Conservation (phyloP, 768 basidiomycete genomes). For the Cyclocybe cylindracea region DNA sequence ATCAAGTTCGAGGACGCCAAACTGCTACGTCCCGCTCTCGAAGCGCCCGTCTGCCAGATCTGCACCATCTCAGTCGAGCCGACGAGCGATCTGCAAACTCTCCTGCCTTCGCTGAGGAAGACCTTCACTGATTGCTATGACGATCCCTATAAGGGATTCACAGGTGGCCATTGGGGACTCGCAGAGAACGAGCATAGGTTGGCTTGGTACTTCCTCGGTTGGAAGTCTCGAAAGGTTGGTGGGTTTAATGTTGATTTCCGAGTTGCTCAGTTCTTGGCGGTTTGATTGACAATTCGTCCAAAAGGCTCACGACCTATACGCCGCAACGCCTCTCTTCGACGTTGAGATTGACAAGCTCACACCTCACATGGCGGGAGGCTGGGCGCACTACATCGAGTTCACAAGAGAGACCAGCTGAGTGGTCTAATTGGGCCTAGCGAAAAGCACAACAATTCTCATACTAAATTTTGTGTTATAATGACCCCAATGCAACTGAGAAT, state of each 20-base stretch:
- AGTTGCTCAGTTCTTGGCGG: not conserved
- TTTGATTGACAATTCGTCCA: too few relatives aligned
- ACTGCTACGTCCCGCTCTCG: conserved; percentile 5
- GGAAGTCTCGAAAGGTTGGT: conserved; percentile 8
- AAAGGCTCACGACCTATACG: conserved; percentile 5
- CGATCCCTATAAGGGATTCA: conserved; percentile 3
- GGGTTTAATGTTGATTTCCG: not conserved
- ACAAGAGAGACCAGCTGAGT: conserved; percentile 1
- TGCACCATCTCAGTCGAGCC: conserved; percentile 8
- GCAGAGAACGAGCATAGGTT: conserved; percentile 7
- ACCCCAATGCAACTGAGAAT: too few relatives aligned
- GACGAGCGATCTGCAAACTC: not conserved
- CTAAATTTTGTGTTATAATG: too few relatives aligned
- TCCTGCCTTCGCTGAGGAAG: conserved; percentile 7
- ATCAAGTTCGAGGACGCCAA: conserved; percentile 9
- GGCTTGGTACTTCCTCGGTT: conserved; percentile 11
- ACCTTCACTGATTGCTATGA: conserved; percentile 15
- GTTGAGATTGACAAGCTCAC: conserved; percentile 9
- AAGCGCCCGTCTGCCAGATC: conserved; percentile 8
- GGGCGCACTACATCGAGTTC: conserved; percentile 6
- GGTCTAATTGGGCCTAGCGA: not conserved
- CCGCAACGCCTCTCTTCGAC: conserved; percentile 7
- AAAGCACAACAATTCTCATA: too few relatives aligned
- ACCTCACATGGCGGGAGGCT: conserved; percentile 9
- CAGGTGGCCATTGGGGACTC: conserved; percentile 11